These are phyloP conservation scores for Torulaspora pretoriensis DNA, from an alignment of 1,139 yeast genomes.

Conservation along the genomic window DNA sequence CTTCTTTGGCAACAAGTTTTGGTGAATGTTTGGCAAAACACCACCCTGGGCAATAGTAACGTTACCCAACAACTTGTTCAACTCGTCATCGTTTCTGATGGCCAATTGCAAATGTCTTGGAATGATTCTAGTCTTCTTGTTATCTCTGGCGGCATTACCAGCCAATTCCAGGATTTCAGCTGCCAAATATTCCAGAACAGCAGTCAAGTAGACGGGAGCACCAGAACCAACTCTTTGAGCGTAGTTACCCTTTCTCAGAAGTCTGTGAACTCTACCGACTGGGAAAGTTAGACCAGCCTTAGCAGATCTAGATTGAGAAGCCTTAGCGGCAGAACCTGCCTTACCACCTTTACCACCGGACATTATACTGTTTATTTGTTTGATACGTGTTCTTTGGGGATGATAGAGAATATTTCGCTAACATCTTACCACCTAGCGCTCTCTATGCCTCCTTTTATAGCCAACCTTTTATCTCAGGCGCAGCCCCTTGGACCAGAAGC, in stretches of 20 bases:
- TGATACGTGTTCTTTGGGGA: slow-evolving; percentile 16
- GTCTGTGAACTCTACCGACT: slow-evolving; percentile 98
- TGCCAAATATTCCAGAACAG: slow-evolving; percentile 92
- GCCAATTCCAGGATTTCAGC: slow-evolving; percentile 98
- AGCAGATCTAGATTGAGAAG: slow-evolving; percentile 95
- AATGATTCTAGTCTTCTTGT: slow-evolving; percentile 96
- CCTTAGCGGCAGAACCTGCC: slow-evolving; percentile 89
- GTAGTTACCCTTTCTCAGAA: slow-evolving; percentile 95
- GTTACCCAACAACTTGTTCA: slow-evolving; percentile 88
- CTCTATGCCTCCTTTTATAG: slow-evolving; percentile 1
- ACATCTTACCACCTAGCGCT: not conserved
- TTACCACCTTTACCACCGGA: slow-evolving; percentile 99
- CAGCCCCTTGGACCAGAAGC: slow-evolving; percentile 3
- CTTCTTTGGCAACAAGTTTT: slow-evolving; percentile 93
- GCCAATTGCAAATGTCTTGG: slow-evolving; percentile 99
- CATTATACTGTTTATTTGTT: slow-evolving; percentile 45
- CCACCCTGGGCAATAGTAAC: slow-evolving; percentile 98
- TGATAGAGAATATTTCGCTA: not conserved
- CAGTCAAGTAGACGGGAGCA: slow-evolving; percentile 93
- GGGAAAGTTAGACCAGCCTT: slow-evolving; percentile 99
- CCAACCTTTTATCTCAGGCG: not conserved
- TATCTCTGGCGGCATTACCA: slow-evolving; percentile 98
- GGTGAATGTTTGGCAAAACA: slow-evolving; percentile 96
- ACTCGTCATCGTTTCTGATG: slow-evolving; percentile 96
- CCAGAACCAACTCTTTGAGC: slow-evolving; percentile 99